These are phyloP conservation scores for Exsudoporus floridanus DNA, from an alignment of 1,284 basidiomycete species.

Conservation along the genomic window DNA sequence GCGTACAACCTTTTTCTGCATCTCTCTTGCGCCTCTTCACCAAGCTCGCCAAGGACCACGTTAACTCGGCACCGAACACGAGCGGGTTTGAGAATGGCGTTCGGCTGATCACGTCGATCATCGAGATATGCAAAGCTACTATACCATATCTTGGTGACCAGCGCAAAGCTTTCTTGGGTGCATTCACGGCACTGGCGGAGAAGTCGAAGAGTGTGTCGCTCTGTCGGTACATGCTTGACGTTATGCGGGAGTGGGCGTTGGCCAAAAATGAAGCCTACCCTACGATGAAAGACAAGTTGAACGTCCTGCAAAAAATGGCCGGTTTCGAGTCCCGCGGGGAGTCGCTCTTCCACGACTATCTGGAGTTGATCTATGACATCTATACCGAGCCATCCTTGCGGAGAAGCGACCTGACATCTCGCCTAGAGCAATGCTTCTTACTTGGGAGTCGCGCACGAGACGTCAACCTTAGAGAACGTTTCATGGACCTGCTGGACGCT, in stretches of 20 bases:
- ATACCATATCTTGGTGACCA: conserved; percentile 69
- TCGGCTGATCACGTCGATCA: conserved; percentile 61
- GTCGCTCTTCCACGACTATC: conserved; percentile 77
- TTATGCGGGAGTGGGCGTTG: conserved; percentile 87
- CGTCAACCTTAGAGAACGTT: conserved; percentile 76
- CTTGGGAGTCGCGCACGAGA: conserved; percentile 90
- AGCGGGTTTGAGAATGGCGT: conserved; percentile 58
- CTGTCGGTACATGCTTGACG: conserved; percentile 85
- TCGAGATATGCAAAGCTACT: conserved; percentile 71
- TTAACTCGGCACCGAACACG: conserved; percentile 51
- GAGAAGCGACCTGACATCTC: conserved; percentile 91
- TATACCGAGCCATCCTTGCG: conserved; percentile 86
- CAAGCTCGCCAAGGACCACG: conserved; percentile 88
- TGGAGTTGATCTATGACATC: conserved; percentile 92
- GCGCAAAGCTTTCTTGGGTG: conserved; percentile 70
- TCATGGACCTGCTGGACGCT: conserved; percentile 89
- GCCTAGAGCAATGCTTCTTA: conserved; percentile 92
- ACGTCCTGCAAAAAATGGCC: conserved; percentile 87
- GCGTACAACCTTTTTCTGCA: conserved; percentile 79
- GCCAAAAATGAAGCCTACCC: conserved; percentile 83
- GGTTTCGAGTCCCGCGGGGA: conserved; percentile 82
- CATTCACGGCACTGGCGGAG: conserved; percentile 82
- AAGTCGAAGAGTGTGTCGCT: conserved; percentile 85
- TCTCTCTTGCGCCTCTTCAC: conserved; percentile 84
- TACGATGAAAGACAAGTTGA: conserved; percentile 95